Conservation (phyloP, 2,329 filamentous ascomycete genomes). For the Claviceps africana region DNA sequence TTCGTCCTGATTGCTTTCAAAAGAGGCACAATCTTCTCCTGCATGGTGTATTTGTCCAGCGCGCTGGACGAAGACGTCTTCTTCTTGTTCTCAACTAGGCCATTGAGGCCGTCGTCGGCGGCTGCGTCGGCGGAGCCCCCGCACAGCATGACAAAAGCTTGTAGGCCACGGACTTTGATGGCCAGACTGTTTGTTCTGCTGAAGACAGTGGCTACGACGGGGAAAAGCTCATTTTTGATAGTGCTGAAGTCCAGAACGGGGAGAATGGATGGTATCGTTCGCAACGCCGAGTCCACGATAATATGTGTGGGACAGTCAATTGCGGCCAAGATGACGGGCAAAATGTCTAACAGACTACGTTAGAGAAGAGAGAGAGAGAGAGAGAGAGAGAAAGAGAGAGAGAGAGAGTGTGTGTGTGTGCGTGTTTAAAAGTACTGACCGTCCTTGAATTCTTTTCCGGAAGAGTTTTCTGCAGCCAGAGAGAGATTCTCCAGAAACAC, state of each 20-base stretch:
- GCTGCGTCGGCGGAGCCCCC: constrained; percentile 50
- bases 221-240: constrained; percentile 93
- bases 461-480: constrained; percentile 64
- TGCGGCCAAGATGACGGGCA: constrained; percentile 72
- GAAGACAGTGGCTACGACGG: constrained; percentile 79
- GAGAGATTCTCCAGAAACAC: constrained; percentile 75
- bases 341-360: constrained; percentile 48
- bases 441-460: constrained; percentile 89
- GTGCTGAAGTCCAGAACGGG: constrained; percentile 90
- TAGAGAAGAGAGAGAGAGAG: background rate
- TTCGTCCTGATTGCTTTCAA: constrained; percentile 93
- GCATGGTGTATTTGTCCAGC: constrained; percentile 93
- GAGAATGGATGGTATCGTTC: constrained; percentile 64
- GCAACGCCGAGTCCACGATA: constrained; percentile 72
- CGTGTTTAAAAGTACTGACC: constrained; percentile 33
- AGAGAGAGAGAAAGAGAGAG: background rate
- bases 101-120: constrained; percentile 52
- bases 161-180: constrained; percentile 85
- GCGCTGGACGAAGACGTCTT: constrained; percentile 59
- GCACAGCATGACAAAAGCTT: constrained; percentile 81
- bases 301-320: constrained; percentile 83
- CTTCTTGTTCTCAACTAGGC: constrained; percentile 45
- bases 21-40: constrained; percentile 88
- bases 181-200: constrained; percentile 83
- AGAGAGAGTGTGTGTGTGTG: background rate